A percentile compares a stretch with the other conserved stretches of the same genome.
phyloP scores from a whole-genome alignment of 2,329 filamentous ascomycete genomes.

The Aspergillus sp. region DNA sequence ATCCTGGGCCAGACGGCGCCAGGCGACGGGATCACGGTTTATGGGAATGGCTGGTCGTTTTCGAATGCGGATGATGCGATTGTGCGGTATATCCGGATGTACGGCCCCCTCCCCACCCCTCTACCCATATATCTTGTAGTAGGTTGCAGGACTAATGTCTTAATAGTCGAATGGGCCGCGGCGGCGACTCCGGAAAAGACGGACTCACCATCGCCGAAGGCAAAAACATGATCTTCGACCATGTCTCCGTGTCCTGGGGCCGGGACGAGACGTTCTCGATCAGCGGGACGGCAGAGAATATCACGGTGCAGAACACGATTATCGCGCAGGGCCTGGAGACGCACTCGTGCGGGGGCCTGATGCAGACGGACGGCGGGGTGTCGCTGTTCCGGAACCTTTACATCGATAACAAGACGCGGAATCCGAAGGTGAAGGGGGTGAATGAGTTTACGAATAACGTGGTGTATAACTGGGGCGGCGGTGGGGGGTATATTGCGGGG shows the following conservation, averaged over 20 bases:
- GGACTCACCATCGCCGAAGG: conserved; percentile 55
- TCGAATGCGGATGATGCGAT: conserved; percentile 55
- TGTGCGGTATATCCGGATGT: conserved; percentile 57
- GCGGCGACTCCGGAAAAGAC: conserved; percentile 54
- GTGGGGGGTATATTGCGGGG: conserved; percentile 57
- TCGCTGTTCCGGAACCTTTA: conserved; percentile 57
- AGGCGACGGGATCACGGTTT: conserved; percentile 52
- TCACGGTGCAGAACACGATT: conserved; percentile 55
- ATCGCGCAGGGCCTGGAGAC: conserved; percentile 56
- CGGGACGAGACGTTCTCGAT: conserved; percentile 58
- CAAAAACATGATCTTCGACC: conserved; percentile 57
- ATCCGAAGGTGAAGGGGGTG: conserved; percentile 58
- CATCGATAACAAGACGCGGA: conserved; percentile 58
- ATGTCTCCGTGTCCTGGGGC: conserved; percentile 56
- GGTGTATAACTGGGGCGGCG: conserved; percentile 54
- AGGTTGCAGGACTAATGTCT: neutral
- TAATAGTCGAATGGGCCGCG: conserved; percentile 33
- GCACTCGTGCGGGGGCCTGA: conserved; percentile 53
- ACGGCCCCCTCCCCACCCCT: neutral
- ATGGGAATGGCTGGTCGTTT: conserved; percentile 55
- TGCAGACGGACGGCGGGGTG: conserved; percentile 27
- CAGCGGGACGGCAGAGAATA: conserved; percentile 47
- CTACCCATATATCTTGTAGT: neutral
- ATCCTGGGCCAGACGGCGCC: conserved; percentile 54
- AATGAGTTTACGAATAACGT: conserved; percentile 56